Percentiles rank a stretch among this genome's conserved stretches.
phyloP scores from a whole-genome alignment of 768 basidiomycete species.

The Polyporus arcularius region DNA sequence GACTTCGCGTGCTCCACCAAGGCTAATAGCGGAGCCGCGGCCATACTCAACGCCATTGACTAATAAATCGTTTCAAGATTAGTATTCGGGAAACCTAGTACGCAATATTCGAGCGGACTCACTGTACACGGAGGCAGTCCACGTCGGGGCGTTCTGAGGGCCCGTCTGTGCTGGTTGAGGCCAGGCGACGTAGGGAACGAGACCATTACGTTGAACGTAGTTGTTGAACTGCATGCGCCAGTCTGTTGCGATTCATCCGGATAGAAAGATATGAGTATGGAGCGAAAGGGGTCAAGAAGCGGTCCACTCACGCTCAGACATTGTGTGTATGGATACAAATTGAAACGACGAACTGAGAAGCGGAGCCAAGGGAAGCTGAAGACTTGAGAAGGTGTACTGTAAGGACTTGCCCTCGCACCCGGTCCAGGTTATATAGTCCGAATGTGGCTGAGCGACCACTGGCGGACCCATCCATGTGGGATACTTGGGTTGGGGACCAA shows the following conservation, averaged over 20 bases:
- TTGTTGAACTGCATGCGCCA: constrained; percentile 31
- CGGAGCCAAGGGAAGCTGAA: background rate
- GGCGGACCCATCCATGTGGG: constrained; percentile 8
- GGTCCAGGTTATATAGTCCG: background rate
- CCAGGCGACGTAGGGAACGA: constrained; percentile 2
- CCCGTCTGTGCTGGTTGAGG: constrained; percentile 19
- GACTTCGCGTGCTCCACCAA: constrained; percentile 26
- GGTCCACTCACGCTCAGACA: constrained; percentile 9
- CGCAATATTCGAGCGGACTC: constrained; percentile 1
- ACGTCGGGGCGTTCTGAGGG: constrained; percentile 26
- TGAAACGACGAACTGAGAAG: background rate
- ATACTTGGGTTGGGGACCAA: constrained; percentile 6
- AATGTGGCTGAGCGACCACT: background rate
- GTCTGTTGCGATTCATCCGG: constrained; percentile 8
- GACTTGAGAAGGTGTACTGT: background rate
- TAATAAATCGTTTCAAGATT: background rate
- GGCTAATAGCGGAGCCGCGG: constrained; percentile 19
- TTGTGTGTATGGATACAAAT: background rate
- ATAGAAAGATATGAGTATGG: background rate
- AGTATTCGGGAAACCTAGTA: background rate
- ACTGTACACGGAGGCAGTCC: constrained; percentile 34
- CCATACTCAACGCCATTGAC: constrained; percentile 29
- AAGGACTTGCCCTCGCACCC: background rate
- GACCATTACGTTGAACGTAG: constrained; percentile 20
- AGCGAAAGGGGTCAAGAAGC: background rate